Evolutionary conservation across 2,329 filamentous ascomycete species (phyloP).

Genomic region (Biscogniauxia mediterranea): DNA sequence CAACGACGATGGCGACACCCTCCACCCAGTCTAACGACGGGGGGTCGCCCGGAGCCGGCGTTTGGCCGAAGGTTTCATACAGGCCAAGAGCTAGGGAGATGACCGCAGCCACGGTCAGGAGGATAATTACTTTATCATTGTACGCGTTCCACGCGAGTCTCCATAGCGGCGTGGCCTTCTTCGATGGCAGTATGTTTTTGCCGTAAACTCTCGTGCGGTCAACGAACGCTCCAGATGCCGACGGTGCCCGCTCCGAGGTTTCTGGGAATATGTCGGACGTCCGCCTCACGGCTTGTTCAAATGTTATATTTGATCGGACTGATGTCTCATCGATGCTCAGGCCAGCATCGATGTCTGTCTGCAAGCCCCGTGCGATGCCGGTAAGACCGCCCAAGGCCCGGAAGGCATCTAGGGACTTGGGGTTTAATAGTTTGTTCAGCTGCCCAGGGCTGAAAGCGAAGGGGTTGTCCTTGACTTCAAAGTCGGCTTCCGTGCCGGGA

Average conservation of each 20-base stretch:
- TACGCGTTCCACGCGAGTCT: constrained; percentile 66
- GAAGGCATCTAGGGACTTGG: constrained; percentile 70
- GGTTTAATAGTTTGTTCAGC: constrained; percentile 71
- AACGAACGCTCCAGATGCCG: constrained; percentile 30
- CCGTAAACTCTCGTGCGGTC: constrained; percentile 61
- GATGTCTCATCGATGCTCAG: constrained; percentile 66
- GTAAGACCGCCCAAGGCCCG: constrained; percentile 67
- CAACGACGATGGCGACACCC: constrained; percentile 60
- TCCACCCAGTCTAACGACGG: constrained; percentile 59
- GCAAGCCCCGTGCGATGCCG: constrained; percentile 68
- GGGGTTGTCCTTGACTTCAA: constrained; percentile 64
- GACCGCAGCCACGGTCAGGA: constrained; percentile 65
- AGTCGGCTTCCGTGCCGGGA: constrained; percentile 68
- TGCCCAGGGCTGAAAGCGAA: constrained; percentile 75
- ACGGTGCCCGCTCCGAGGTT: constrained; percentile 12
- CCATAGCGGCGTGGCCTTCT: constrained; percentile 58
- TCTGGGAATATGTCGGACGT: constrained; percentile 22
- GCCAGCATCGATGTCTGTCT: constrained; percentile 61
- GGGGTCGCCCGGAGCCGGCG: constrained; percentile 40
- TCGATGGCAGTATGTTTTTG: constrained; percentile 58
- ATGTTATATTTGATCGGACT: constrained; percentile 28
- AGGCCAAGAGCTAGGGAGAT: constrained; percentile 68
- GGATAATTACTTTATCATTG: constrained; percentile 71
- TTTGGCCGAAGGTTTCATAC: constrained; percentile 59
- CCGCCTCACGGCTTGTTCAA: constrained; percentile 30